These are phyloP conservation scores for Ophiostoma novo-ulmi DNA, from an alignment of 2,329 filamentous ascomycete genomes.

Conservation along the genomic window DNA sequence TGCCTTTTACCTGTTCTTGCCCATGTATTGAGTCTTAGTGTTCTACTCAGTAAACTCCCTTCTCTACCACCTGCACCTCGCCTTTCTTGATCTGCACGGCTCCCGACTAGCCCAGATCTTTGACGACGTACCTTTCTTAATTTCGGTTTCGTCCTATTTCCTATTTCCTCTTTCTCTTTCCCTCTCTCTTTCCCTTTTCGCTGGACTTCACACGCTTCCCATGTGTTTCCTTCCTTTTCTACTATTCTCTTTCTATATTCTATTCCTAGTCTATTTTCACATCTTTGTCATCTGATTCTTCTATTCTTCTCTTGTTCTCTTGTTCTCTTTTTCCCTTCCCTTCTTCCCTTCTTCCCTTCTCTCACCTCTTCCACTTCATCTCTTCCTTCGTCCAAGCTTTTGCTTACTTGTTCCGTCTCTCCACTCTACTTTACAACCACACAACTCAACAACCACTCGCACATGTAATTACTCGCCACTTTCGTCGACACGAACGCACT, in stretches of 20 bases:
- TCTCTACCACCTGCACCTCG: not conserved
- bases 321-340: not conserved
- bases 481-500: not conserved
- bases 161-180: not conserved
- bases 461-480: not conserved
- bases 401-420: not conserved
- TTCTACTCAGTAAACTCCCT: not conserved
- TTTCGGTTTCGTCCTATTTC: conserved; percentile 15
- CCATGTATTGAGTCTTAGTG: not conserved
- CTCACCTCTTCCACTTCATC: not conserved
- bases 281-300: not conserved
- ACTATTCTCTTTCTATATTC: not conserved
- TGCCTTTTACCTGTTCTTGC: not conserved
- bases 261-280: too few species aligned
- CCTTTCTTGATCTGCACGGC: conserved; percentile 18
- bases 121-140: conserved; percentile 15
- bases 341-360: not conserved
- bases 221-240: not conserved
- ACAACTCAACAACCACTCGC: not conserved
- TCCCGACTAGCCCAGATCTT: conserved; percentile 19
- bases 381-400: not conserved
- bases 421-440: not conserved
- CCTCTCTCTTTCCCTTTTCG: not conserved
- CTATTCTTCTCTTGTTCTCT: not conserved
- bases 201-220: not conserved